A percentile compares a stretch with the other conserved stretches of the same genome.
Conservation (phyloP, 73 alveolate species). For the Paramecium sonneborni region DNA sequence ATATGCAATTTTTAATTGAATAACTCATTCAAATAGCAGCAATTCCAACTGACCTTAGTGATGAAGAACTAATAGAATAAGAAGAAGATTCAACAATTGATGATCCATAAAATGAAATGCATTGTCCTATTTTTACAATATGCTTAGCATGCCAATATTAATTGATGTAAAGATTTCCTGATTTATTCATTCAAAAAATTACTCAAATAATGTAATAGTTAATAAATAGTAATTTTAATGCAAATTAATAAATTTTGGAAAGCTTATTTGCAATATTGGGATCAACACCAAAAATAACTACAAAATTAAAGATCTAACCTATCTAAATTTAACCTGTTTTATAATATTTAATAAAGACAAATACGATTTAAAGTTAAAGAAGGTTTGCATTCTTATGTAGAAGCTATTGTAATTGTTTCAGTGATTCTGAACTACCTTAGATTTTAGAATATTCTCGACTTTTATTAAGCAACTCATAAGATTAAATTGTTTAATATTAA, state of each 20-base stretch:
- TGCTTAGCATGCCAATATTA: not conserved
- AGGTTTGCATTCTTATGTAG: conserved; percentile 17
- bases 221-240: not conserved
- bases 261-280: conserved; percentile 35
- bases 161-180: conserved; percentile 37
- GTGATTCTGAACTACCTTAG: not conserved
- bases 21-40: not conserved
- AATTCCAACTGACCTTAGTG: conserved; percentile 8
- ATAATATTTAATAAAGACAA: not conserved
- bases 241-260: not conserved
- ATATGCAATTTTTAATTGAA: not conserved
- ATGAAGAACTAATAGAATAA: conserved; percentile 26
- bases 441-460: not conserved
- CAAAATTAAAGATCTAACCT: not conserved
- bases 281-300: not conserved
- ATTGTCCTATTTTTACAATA: conserved; percentile 29
- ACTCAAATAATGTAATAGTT: not conserved
- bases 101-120: conserved; percentile 17
- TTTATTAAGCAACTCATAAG: not conserved
- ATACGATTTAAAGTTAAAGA: not conserved
- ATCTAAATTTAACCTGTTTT: not conserved
- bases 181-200: not conserved
- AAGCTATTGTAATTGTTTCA: not conserved
- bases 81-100: conserved; percentile 26
- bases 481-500: conserved; percentile 9